Conservation (phyloP, 768 basidiomycete genomes). For the Agaricus blazei region DNA sequence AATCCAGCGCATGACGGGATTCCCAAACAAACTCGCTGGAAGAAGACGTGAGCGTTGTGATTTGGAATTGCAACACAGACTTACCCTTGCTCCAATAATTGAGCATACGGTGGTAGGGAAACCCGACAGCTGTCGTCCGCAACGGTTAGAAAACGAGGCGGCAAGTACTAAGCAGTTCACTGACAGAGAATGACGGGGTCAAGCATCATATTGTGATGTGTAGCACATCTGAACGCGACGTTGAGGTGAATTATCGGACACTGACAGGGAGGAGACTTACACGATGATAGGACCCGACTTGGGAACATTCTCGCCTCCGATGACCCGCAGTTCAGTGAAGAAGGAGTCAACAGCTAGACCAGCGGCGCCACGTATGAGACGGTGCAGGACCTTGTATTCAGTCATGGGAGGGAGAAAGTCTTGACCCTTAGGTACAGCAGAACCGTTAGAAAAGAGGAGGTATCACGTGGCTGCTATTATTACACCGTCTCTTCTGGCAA, state of each 20-base stretch:
- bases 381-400: conserved; percentile 52
- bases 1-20: conserved; percentile 69
- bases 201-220: conserved; percentile 93
- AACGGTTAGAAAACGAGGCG: neutral
- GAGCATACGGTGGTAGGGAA: conserved; percentile 76
- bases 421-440: neutral
- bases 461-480: neutral
- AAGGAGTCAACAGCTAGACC: conserved; percentile 76
- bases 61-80: neutral
- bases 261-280: conserved; percentile 42
- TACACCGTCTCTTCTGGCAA: no score
- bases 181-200: conserved; percentile 79
- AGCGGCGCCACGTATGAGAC: conserved; percentile 66
- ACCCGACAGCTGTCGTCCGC: conserved; percentile 55
- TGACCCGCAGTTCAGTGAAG: conserved; percentile 82
- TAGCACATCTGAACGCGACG: conserved; percentile 21
- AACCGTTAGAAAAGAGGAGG: neutral
- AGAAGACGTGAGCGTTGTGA: neutral
- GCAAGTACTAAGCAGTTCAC: conserved; percentile 22
- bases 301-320: conserved; percentile 88
- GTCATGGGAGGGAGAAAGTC: conserved; percentile 20
- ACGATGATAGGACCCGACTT: conserved; percentile 86
- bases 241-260: neutral
- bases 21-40: conserved; percentile 71
- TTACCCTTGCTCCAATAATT: conserved; percentile 95